Percentiles rank a stretch among this genome's conserved stretches.
Evolutionary conservation across 2,329 filamentous ascomycete species (phyloP).

Genomic region (Grosmannia huntii): DNA sequence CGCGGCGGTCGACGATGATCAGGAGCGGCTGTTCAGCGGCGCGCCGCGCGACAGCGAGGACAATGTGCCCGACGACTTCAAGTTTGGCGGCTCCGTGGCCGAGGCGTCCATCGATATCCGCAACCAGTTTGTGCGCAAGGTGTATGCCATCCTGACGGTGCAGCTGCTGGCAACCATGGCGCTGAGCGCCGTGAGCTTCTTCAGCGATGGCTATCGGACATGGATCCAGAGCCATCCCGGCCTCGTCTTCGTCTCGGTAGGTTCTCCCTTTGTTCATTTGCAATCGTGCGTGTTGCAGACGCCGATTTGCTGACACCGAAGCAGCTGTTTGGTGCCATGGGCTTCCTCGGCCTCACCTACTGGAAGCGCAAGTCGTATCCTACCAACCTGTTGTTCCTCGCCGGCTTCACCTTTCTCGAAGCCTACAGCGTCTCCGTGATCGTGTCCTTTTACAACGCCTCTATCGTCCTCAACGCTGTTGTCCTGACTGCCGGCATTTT

Average conservation of each 20-base stretch:
- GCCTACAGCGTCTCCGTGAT: slow-evolving; percentile 90
- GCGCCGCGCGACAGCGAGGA: slow-evolving; percentile 70
- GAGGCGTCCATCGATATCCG: slow-evolving; percentile 92
- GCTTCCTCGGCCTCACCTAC: slow-evolving; percentile 76
- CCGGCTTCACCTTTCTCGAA: slow-evolving; percentile 80
- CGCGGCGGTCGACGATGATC: slow-evolving; percentile 39
- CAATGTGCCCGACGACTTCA: slow-evolving; percentile 95
- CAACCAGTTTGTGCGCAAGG: slow-evolving; percentile 94
- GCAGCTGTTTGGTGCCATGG: slow-evolving; percentile 65
- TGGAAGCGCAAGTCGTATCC: slow-evolving; percentile 96
- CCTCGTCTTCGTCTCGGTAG: slow-evolving; percentile 72
- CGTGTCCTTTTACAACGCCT: slow-evolving; percentile 75
- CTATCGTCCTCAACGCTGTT: slow-evolving; percentile 80
- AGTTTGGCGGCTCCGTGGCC: slow-evolving; percentile 89
- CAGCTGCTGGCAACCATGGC: slow-evolving; percentile 77
- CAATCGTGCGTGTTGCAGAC: no score
- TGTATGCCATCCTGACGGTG: slow-evolving; percentile 94
- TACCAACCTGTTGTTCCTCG: slow-evolving; percentile 84
- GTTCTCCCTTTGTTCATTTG: slow-evolving; percentile 15
- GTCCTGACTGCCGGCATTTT: slow-evolving; percentile 78
- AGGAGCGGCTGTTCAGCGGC: slow-evolving; percentile 47
- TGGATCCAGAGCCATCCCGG: slow-evolving; percentile 81
- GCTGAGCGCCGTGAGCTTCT: slow-evolving; percentile 76
- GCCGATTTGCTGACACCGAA: slow-evolving; percentile 1
- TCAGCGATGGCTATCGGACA: slow-evolving; percentile 59